These are phyloP conservation scores for Eucalyptus cloeziana DNA, from an alignment of 345 rosid species.

Conservation along the genomic window DNA sequence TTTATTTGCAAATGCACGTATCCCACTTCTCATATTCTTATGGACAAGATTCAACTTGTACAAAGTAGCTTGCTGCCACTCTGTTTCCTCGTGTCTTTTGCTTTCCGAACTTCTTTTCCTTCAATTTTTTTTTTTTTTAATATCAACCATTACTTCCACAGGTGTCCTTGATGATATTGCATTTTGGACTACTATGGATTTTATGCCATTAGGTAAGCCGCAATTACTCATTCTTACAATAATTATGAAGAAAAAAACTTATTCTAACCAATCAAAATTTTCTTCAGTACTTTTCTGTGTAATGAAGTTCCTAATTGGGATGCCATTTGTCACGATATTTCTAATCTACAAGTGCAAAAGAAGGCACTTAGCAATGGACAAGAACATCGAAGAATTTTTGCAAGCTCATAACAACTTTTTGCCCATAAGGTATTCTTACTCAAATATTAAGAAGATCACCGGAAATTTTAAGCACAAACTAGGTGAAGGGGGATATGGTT, in stretches of 20 bases:
- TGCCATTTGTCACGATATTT: background rate
- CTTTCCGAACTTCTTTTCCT: background rate
- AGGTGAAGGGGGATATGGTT: background rate
- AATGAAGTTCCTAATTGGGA: background rate
- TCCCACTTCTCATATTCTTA: no score
- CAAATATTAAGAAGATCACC: background rate
- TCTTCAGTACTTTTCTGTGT: background rate
- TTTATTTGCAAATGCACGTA: no score
- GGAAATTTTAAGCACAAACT: background rate
- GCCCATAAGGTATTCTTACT: background rate
- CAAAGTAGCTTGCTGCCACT: no score
- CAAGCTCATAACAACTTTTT: background rate
- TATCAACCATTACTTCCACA: background rate
- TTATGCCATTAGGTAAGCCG: background rate
- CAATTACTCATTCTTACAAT: background rate
- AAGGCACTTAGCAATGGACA: background rate
- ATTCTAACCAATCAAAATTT: background rate
- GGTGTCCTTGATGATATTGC: background rate
- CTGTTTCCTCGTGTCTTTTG: background rate
- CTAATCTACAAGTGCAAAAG: background rate
- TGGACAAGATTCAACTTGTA: no score
- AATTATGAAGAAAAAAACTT: rapidly evolving
- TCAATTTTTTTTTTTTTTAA: background rate
- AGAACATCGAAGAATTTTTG: background rate
- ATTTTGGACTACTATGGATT: rapidly evolving